These are phyloP conservation scores for Wickerhamiella australiensis DNA, from an alignment of 805 yeast species.

Conservation along the genomic window DNA sequence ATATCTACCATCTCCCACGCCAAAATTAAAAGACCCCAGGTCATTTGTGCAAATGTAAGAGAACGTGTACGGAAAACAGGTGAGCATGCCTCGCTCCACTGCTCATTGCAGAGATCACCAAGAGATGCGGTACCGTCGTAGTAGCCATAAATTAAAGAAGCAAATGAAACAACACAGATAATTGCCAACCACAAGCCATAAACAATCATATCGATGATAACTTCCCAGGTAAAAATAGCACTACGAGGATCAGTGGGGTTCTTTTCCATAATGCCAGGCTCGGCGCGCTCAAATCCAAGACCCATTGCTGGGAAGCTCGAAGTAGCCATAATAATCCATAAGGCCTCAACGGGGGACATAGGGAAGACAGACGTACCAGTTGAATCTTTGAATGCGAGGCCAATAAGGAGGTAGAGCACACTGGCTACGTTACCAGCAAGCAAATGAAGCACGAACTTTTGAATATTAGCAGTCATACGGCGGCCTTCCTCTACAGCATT, in stretches of 20 bases:
- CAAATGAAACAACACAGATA: slow-evolving; percentile 55
- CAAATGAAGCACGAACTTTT: slow-evolving; percentile 63
- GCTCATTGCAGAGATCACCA: slow-evolving; percentile 52
- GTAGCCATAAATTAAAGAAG: slow-evolving; percentile 51
- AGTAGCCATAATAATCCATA: slow-evolving; percentile 69
- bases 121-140: slow-evolving; percentile 45
- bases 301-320: slow-evolving; percentile 82
- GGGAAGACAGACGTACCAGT: slow-evolving; percentile 67
- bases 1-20: slow-evolving; percentile 79
- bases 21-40: slow-evolving; percentile 70
- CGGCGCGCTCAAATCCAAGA: slow-evolving; percentile 54
- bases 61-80: slow-evolving; percentile 66
- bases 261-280: slow-evolving; percentile 48
- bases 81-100: slow-evolving; percentile 37
- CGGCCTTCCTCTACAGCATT: slow-evolving; percentile 74
- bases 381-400: slow-evolving; percentile 55
- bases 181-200: slow-evolving; percentile 68
- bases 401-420: slow-evolving; percentile 55
- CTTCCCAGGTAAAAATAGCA: slow-evolving; percentile 53
- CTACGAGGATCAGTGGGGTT: slow-evolving; percentile 48
- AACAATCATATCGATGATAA: slow-evolving; percentile 53
- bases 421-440: slow-evolving; percentile 64
- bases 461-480: slow-evolving; percentile 66
- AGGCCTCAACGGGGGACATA: slow-evolving; percentile 63
- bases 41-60: slow-evolving; percentile 65